Conservation (phyloP, 371 early-diverging fungal genomes). For the Haplosporangium sp. region DNA sequence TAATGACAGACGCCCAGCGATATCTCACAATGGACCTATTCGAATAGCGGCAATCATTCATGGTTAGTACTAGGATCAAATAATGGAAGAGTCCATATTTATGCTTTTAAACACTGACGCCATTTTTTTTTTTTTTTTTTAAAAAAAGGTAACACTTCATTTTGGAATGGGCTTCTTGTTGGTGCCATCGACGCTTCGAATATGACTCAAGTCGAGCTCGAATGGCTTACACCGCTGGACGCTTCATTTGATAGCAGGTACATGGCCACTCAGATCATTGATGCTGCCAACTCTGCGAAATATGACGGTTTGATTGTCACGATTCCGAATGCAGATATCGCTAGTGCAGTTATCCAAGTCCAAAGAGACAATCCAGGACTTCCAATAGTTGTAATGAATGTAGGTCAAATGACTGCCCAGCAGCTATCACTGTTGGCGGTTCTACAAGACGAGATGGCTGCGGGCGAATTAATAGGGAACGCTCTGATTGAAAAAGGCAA, state of each 20-base stretch:
- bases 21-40: slow-evolving; percentile 39
- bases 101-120: too few species aligned
- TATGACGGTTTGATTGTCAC: slow-evolving; percentile 60
- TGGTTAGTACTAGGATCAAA: slow-evolving; percentile 19
- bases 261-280: slow-evolving; percentile 57
- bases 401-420: slow-evolving; percentile 57
- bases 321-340: slow-evolving; percentile 59
- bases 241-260: slow-evolving; percentile 24
- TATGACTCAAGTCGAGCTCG: slow-evolving; percentile 54
- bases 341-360: slow-evolving; percentile 56
- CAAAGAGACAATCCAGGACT: slow-evolving; percentile 29
- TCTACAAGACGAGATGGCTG: slow-evolving; percentile 58
- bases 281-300: slow-evolving; percentile 45
- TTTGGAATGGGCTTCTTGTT: slow-evolving; percentile 54
- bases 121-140: too few species aligned
- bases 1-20: slow-evolving; percentile 22
- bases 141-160: slow-evolving; percentile 8
- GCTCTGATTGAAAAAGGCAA: slow-evolving; percentile 49
- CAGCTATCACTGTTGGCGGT: slow-evolving; percentile 57
- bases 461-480: slow-evolving; percentile 56
- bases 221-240: slow-evolving; percentile 57
- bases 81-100: not conserved
- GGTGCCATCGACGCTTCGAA: slow-evolving; percentile 62
- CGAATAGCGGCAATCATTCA: slow-evolving; percentile 34
- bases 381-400: slow-evolving; percentile 63